Percentiles rank a stretch among this genome's conserved stretches.
Evolutionary conservation across 2,329 filamentous ascomycete genomes (phyloP).

Genomic region (Talaromyces sp.): DNA sequence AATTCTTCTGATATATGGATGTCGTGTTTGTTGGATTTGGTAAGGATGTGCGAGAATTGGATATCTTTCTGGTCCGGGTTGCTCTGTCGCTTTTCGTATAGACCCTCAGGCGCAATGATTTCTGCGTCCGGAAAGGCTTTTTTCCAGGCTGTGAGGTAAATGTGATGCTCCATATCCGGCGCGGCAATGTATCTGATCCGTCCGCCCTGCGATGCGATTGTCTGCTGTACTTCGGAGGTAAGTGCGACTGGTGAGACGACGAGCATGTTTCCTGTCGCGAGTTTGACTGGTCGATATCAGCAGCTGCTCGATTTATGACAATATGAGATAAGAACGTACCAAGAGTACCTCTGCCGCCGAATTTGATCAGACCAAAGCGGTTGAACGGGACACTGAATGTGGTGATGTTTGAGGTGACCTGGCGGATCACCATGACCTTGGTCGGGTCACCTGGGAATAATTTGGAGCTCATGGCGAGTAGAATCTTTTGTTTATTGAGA

Average conservation of each 20-base stretch:
- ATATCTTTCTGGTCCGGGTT: slow-evolving; percentile 56
- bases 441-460: slow-evolving; percentile 70
- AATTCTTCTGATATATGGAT: slow-evolving; percentile 71
- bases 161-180: slow-evolving; percentile 89
- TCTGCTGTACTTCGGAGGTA: slow-evolving; percentile 69
- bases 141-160: slow-evolving; percentile 85
- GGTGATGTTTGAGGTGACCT: slow-evolving; percentile 71
- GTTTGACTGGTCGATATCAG: slow-evolving; percentile 60
- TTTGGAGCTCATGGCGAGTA: slow-evolving; percentile 56
- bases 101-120: slow-evolving; percentile 77
- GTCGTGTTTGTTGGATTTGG: slow-evolving; percentile 51
- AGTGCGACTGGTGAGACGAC: slow-evolving; percentile 90
- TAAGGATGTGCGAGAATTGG: slow-evolving; percentile 68
- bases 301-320: background rate
- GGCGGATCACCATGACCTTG: slow-evolving; percentile 85
- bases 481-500: background rate
- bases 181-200: slow-evolving; percentile 82
- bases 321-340: slow-evolving; percentile 50
- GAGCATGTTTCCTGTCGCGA: slow-evolving; percentile 73
- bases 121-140: slow-evolving; percentile 73
- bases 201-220: slow-evolving; percentile 62
- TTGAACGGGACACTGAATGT: slow-evolving; percentile 69
- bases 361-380: slow-evolving; percentile 73
- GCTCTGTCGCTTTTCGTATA: slow-evolving; percentile 75
- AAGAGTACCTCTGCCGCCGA: slow-evolving; percentile 84